phyloP scores from a whole-genome alignment of 129 eudicot genomes.

The Ambrosia trifida region DNA sequence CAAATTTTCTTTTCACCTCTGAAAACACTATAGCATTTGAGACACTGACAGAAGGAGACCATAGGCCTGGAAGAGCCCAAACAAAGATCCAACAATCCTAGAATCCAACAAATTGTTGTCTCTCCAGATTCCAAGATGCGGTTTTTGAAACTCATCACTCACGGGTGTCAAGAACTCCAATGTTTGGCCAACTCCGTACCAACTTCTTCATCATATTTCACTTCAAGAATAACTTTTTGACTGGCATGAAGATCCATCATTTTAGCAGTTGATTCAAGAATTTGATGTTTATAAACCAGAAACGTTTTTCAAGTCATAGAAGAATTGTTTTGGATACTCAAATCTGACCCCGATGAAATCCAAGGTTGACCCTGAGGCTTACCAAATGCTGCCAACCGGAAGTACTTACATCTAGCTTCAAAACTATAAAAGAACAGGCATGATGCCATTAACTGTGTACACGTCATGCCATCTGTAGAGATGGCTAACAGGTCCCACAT shows the following conservation, averaged over 20 bases:
- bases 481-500: conserved; percentile 74
- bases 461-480: conserved; percentile 84
- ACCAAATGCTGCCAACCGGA: conserved; percentile 65
- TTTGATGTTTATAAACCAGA: conserved; percentile 53
- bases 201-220: conserved; percentile 80
- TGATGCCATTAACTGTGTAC: conserved; percentile 56
- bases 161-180: conserved; percentile 92
- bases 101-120: conserved; percentile 47
- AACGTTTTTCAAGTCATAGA: conserved; percentile 64
- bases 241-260: conserved; percentile 54
- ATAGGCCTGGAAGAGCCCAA: conserved; percentile 87
- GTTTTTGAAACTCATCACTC: conserved; percentile 78
- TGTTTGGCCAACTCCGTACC: conserved; percentile 99
- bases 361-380: conserved; percentile 45
- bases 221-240: conserved; percentile 74
- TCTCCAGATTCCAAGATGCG: conserved; percentile 89
- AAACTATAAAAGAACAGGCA: conserved; percentile 81
- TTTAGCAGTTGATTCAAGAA: conserved; percentile 89
- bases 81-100: conserved; percentile 33
- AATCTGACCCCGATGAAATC: conserved; percentile 37
- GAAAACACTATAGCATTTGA: conserved; percentile 46
- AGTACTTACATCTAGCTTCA: conserved; percentile 75
- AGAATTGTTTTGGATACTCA: conserved; percentile 44
- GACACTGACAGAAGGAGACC: conserved; percentile 44
- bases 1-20: conserved; percentile 63